Conservation (phyloP, 805 yeast species). For the Huiozyma naganishii region DNA sequence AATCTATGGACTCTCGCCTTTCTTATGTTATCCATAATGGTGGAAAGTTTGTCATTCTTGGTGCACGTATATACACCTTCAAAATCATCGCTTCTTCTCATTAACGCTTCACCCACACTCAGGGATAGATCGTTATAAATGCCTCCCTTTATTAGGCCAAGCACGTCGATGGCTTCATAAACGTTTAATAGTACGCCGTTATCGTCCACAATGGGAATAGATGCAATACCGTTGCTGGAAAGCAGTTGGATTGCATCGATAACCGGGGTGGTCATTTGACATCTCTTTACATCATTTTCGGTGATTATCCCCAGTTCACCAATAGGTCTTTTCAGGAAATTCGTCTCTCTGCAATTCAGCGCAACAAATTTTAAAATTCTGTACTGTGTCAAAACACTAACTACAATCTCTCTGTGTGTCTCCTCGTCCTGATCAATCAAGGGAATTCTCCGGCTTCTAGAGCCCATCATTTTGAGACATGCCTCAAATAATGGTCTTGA, state of each 20-base stretch:
- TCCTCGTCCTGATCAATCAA: constrained; percentile 89
- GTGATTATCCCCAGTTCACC: constrained; percentile 59
- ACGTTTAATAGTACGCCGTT: constrained; percentile 60
- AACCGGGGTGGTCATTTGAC: constrained; percentile 85
- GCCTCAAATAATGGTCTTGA: constrained; percentile 84
- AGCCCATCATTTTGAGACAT: constrained; percentile 79
- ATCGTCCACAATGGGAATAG: constrained; percentile 87
- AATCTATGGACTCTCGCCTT: constrained; percentile 84
- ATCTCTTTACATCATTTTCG: constrained; percentile 50
- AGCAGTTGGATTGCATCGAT: constrained; percentile 81
- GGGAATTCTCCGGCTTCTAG: constrained; percentile 88
- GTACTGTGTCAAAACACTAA: constrained; percentile 89
- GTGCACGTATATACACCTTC: constrained; percentile 98
- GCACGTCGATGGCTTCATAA: constrained; percentile 91
- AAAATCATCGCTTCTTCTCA: constrained; percentile 83
- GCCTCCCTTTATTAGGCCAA: constrained; percentile 88
- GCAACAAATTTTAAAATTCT: constrained; percentile 92
- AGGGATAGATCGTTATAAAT: constrained; percentile 81
- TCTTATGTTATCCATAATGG: constrained; percentile 86
- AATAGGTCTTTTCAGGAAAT: constrained; percentile 68
- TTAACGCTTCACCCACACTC: constrained; percentile 90
- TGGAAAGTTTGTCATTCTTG: constrained; percentile 69
- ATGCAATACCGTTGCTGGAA: constrained; percentile 71
- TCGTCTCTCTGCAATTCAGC: constrained; percentile 88
- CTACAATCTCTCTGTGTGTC: constrained; percentile 87